Conservation (phyloP, 208 protist species). For the Trypanosoma scelopori region DNA sequence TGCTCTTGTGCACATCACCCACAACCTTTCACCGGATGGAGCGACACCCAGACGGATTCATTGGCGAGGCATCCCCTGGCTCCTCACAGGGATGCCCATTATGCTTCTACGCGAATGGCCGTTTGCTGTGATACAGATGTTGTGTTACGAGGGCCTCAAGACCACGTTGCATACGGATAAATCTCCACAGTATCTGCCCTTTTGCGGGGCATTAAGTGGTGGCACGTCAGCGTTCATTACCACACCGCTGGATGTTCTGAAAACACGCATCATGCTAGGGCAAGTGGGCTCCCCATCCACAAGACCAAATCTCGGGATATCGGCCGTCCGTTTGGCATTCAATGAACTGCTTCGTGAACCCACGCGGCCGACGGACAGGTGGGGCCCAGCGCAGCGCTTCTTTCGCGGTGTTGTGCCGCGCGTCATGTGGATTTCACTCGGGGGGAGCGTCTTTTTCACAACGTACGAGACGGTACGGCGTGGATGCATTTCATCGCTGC, state of each 20-base stretch:
- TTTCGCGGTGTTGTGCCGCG: conserved; percentile 83
- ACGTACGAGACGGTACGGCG: conserved; percentile 80
- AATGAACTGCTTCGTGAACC: conserved; percentile 53
- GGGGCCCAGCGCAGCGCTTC: conserved; percentile 76
- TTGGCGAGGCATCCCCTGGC: conserved; percentile 40
- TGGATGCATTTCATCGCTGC: conserved; percentile 6
- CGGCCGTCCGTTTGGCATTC: conserved; percentile 34
- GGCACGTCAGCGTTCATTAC: conserved; percentile 85
- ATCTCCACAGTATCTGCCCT: conserved; percentile 38
- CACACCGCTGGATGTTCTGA: conserved; percentile 92
- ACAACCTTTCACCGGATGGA: conserved; percentile 27
- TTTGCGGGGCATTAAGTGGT: conserved; percentile 85
- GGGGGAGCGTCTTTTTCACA: conserved; percentile 91
- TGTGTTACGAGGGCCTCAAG: conserved; percentile 89
- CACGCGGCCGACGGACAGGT: conserved; percentile 51
- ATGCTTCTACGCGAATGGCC: conserved; percentile 89
- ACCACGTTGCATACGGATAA: conserved; percentile 29
- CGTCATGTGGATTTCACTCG: conserved; percentile 90
- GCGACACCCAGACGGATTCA: conserved; percentile 15
- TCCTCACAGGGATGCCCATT: conserved; percentile 84
- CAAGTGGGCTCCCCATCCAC: conserved; percentile 13
- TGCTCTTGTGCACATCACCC: conserved; percentile 50
- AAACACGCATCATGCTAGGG: conserved; percentile 92
- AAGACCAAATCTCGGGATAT: conserved; percentile 13
- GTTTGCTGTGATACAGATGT: conserved; percentile 93